Evolutionary conservation across 2,329 filamentous ascomycete species (phyloP), one percentile per base, ranked within the genome.

Genomic region (Colletotrichum gigasporum): DNA sequence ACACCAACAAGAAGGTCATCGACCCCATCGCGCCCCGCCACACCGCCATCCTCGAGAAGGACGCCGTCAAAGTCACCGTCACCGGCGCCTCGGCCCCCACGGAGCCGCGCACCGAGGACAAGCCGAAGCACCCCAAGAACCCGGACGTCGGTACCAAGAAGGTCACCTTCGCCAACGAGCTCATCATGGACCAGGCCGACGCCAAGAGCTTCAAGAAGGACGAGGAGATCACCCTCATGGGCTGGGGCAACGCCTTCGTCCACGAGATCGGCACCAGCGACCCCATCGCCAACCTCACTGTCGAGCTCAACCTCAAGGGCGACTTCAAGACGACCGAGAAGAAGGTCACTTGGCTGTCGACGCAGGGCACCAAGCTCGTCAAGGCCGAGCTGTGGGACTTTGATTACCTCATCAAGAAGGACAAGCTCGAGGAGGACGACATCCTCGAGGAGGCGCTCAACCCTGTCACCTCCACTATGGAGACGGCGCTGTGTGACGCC

Each of bases 281-380:
- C 54, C 82, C 87, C 48, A 89, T 97, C 71, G 90, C 89, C 11
- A 82, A 80, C 34, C 84, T 97, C 37, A 91, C 91, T 62, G 83
- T 96, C 56, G 93, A 97, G 79, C 87, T 97, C n/a, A 91, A 98
- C 78, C 87, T 97, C 51, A 88, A 91, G 71, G 94, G 95, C 59
- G 95, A 98, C 76, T 92, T 98, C 78, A 97, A 97, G 84, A 91
- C 92, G 74, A 98, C 95, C 0, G 90, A 93, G 73, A 97, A 97
- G 88, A 98, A 98, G 85, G 88, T 98, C 35, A 97, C 94, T 1
- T 98, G 95, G 95, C 82, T 98, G 48, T 90, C 93, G 2, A 87
- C 85, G 1, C 87, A 92, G 69, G 87, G 87, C 44, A 91, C 95
- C 80, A 87, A 91, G 63, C 85, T 97, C 0, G 84, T 97, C 12